Evolutionary conservation across 129 eudicot genomes (phyloP), one percentile per base, ranked within the genome.

Genomic region (Artemisia tridentata): DNA sequence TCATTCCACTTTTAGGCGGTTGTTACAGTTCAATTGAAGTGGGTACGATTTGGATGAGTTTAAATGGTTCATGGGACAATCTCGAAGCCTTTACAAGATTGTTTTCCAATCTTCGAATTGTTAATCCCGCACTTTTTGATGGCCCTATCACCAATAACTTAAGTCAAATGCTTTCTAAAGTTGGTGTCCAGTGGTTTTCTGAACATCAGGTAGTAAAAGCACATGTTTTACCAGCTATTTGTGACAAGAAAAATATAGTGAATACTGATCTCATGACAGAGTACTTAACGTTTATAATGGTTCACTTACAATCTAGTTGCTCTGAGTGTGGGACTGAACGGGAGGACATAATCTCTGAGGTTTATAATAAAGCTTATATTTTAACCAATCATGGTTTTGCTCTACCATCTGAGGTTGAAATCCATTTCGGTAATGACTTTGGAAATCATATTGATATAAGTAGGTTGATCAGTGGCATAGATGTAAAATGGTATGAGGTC

Each of bases 1-100:
- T 92, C 80, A 80, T 92, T 82, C 98, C 98, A 47, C 90, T 92
- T 68, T 80, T 83, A 47, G 85, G 84, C 68, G 95, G 90, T 65
- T 71, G 78, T 57, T 85, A 83, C 55, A 60, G 92, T 31, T 85
- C 98, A 8, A 15, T 87, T 60, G 80, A 82, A 38, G 90, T 85
- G 23, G 95, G 86, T 55, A 74, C 83, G 58, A 87, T 89, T 78
- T 89, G 98, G 98, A 81, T 89, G 84, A 84, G 80, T 67, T 56
- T 61, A 27, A 92, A 87, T 34, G 78, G 65, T 12, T 64, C 67
- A 43, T 73, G 71, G 46, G 54, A 63, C 74, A 73, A 60, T 18
- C 75, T 70, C 29, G 75, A 83, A 66, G 80, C 79, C 61, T 92
- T 88, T 68, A 77, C 89, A 4, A 65, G 71, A 75, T 75, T 89